Base-by-base conservation (phyloP, 129 eudicot species). In the Scalesia atractyloides region DNA sequence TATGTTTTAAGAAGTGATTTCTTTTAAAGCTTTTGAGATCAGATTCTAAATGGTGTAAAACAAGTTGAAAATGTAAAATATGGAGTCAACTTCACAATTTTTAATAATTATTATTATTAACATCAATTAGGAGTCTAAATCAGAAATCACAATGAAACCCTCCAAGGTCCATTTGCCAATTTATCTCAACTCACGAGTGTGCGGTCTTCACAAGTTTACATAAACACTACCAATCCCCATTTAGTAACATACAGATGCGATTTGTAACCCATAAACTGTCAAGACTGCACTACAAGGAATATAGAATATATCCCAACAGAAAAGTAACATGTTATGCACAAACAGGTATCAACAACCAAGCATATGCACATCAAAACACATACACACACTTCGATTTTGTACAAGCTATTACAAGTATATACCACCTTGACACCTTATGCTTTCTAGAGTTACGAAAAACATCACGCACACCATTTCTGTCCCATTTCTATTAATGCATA, bases 1-100 rank as follows among this genome's bases (percentile, higher is more conserved):
- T 24, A 57, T 22, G 8, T 41, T 41, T 41, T 7, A 22, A 58
- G 64, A 54, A 70, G 39, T 37, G 65, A 70, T 70, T 65, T 37
- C 56, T 41, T 5, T n/a, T n/a, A 41, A 41, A 3, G 11, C 33
- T 3, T 58, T 49, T 43, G 16, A 44, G 22, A 72, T 22, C 66
- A 72, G 22, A 73, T 16, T 47, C 61, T 30, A 61, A 37, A 9
- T 16, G 14, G 14, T 69, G 73, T 69, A 30, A 36, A 9, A 51
- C 7, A 1, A 9, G 64, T 18, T 13, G 51, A 53, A 34, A 54
- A 53, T 11, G 13, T 11, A 70, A 14, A 17, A 6, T 53, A 36
- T 36, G 64, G 18, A 51, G 7, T 54, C n/a, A 16, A 36, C 13
- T n/a, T 52, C 49, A 11, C 37, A 2, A 52, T 1, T 1, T 50